Conservation (phyloP, 2,329 filamentous ascomycete species). For the Penicillium palitans region DNA sequence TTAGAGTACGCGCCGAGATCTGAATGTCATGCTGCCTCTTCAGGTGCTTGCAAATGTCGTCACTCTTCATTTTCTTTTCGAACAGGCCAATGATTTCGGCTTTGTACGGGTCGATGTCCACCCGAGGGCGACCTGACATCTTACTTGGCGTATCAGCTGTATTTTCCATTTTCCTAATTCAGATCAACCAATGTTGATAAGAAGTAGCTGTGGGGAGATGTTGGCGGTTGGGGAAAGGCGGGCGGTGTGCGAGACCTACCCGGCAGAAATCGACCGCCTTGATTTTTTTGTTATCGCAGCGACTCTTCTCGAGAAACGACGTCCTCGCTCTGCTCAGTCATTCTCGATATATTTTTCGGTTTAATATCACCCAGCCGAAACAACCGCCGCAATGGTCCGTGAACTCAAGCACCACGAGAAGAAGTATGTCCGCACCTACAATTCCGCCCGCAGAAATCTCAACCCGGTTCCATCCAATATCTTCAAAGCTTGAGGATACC, state of each 20-base stretch:
- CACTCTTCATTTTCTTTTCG: slow-evolving; percentile 8
- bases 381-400: slow-evolving; percentile 70
- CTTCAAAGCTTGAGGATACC: not conserved
- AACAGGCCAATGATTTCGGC: slow-evolving; percentile 6
- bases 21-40: slow-evolving; percentile 8
- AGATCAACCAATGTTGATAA: not conserved
- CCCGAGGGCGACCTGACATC: not conserved
- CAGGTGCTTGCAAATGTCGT: slow-evolving; percentile 13
- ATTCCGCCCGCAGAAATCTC: slow-evolving; percentile 3
- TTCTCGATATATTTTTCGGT: not conserved
- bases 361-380: not conserved
- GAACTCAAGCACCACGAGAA: slow-evolving; percentile 97
- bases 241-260: not conserved
- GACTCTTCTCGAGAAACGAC: slow-evolving; percentile 13
- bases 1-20: slow-evolving; percentile 13
- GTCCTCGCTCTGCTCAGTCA: not conserved
- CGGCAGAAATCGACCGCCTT: slow-evolving; percentile 24
- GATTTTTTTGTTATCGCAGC: slow-evolving; percentile 29
- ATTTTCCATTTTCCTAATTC: slow-evolving; percentile 3
- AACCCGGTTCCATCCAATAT: not conserved
- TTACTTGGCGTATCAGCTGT: not conserved
- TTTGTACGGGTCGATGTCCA: slow-evolving; percentile 8
- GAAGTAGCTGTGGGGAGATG: not conserved
- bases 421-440: slow-evolving; percentile 53
- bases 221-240: not conserved